A percentile compares a stretch with the other conserved stretches of the same genome.
phyloP scores from a whole-genome alignment of 306 rosid genomes.

The Vigna unguiculata region DNA sequence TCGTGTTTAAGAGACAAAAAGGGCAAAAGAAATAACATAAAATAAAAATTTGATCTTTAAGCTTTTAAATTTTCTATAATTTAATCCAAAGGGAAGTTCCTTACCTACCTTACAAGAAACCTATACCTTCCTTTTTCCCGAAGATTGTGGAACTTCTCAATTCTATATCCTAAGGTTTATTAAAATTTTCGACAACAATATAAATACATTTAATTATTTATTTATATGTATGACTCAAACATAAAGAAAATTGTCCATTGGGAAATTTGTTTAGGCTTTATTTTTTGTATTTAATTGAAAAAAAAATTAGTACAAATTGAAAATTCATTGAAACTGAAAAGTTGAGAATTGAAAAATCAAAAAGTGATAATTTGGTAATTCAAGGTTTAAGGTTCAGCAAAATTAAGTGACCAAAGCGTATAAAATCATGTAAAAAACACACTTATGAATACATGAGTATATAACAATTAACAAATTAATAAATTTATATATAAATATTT shows the following conservation, averaged over 20 bases:
- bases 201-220: neutral
- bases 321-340: neutral
- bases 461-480: too few species aligned
- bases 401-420: too few species aligned
- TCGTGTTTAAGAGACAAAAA: neutral
- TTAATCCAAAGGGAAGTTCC: conserved; percentile 2
- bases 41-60: neutral
- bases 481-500: too few species aligned
- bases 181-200: neutral
- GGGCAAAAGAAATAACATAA: neutral
- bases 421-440: too few species aligned
- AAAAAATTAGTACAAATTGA: neutral
- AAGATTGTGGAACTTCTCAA: conserved; percentile 7
- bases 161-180: neutral
- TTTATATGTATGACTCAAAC: neutral
- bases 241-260: neutral
- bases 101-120: conserved; percentile 14
- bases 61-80: neutral
- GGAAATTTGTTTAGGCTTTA: neutral
- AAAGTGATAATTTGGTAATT: too few species aligned
- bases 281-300: neutral
- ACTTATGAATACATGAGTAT: too few species aligned
- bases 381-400: too few species aligned
- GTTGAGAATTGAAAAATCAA: too few species aligned
- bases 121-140: neutral